These are phyloP conservation scores for Darksidea phi DNA, from an alignment of 495 filamentous ascomycete genomes.

Conservation along the genomic window DNA sequence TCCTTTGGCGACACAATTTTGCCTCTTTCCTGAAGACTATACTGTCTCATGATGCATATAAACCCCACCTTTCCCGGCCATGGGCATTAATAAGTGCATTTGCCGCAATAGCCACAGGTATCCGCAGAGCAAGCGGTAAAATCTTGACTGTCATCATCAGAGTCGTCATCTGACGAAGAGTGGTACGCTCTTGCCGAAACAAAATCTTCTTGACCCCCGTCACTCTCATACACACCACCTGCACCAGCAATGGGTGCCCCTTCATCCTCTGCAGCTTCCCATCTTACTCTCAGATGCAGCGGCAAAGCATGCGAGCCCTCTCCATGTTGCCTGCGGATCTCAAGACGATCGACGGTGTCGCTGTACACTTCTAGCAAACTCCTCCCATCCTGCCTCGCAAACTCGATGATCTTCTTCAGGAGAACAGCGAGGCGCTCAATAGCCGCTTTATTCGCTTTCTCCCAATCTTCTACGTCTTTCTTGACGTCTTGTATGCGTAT, in stretches of 20 bases:
- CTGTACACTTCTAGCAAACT: conserved; percentile 50
- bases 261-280: not conserved
- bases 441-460: conserved; percentile 45
- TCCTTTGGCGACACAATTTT: too few relatives aligned
- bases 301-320: conserved; percentile 39
- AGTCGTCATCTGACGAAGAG: not conserved
- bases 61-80: too few relatives aligned
- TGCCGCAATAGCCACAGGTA: conserved; percentile 14
- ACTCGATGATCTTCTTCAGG: conserved; percentile 49
- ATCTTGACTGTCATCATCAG: conserved; percentile 35
- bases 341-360: conserved; percentile 40
- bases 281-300: not conserved
- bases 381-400: conserved; percentile 41
- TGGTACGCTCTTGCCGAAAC: not conserved
- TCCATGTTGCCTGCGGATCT: conserved; percentile 47
- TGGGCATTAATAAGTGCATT: conserved; percentile 5
- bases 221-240: conserved; percentile 6
- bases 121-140: conserved; percentile 18
- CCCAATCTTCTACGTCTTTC: conserved; percentile 54
- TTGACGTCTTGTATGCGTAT: conserved; percentile 51
- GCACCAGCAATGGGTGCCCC: not conserved
- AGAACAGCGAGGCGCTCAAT: conserved; percentile 47
- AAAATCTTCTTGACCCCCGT: not conserved
- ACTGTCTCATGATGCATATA: too few relatives aligned
- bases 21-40: too few relatives aligned